Percentiles rank a stretch among this genome's conserved stretches.
Conservation (phyloP, 2,329 filamentous ascomycete genomes). For the Colletotrichum liriopes region DNA sequence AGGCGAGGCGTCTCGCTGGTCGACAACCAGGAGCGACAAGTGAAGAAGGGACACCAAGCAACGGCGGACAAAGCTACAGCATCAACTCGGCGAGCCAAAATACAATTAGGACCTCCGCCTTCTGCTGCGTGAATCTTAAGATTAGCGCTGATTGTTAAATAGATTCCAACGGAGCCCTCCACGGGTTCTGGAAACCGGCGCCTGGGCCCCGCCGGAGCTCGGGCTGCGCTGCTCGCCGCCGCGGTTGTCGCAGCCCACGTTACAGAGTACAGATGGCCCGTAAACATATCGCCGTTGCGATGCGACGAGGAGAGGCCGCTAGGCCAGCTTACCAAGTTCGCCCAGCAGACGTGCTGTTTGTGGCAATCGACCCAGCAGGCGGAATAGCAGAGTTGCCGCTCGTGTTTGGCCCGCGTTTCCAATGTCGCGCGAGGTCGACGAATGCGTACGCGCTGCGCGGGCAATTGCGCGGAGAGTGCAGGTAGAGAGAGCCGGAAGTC, state of each 20-base stretch:
- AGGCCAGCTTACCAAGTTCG: neutral
- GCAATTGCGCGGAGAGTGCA: no score
- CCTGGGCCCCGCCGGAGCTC: slow-evolving; percentile 14
- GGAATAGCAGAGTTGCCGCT: neutral
- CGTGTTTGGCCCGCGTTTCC: neutral
- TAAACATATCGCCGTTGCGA: neutral
- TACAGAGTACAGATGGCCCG: slow-evolving; percentile 21
- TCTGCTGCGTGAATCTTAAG: neutral
- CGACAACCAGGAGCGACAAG: neutral
- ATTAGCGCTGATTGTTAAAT: slow-evolving; percentile 11
- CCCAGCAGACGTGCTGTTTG: neutral
- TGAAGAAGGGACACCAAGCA: neutral
- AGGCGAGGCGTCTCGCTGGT: neutral
- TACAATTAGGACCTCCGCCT: neutral
- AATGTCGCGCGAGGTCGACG: neutral
- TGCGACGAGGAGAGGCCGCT: neutral
- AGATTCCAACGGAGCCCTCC: neutral
- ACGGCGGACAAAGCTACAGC: neutral
- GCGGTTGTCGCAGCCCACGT: slow-evolving; percentile 15
- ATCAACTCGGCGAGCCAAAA: neutral
- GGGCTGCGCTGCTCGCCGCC: neutral
- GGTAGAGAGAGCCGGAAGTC: neutral
- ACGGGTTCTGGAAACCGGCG: neutral
- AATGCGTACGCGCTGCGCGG: neutral
- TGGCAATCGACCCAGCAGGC: neutral